Evolutionary conservation across 495 filamentous ascomycete species (phyloP).

Genomic region (Xylaria sp.): DNA sequence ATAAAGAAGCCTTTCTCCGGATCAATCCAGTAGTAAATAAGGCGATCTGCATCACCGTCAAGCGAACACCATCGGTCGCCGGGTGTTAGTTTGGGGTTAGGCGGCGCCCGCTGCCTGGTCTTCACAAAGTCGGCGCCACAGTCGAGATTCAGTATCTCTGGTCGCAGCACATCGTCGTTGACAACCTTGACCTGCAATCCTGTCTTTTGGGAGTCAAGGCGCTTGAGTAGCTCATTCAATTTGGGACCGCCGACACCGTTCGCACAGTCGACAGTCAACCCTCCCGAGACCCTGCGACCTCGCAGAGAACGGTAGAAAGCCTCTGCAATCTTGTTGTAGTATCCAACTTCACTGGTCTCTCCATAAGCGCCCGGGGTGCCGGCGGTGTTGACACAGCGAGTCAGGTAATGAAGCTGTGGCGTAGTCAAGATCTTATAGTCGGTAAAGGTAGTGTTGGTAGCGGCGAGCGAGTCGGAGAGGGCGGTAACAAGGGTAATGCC

Average conservation of each 20-base stretch:
- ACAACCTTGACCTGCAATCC: conserved; percentile 81
- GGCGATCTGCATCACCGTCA: conserved; percentile 93
- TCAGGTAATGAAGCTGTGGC: conserved; percentile 94
- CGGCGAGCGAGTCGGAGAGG: conserved; percentile 77
- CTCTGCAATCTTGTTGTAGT: conserved; percentile 87
- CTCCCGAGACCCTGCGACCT: conserved; percentile 70
- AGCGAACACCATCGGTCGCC: conserved; percentile 89
- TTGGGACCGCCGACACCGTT: conserved; percentile 97
- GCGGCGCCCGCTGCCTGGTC: conserved; percentile 90
- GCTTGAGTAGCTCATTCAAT: conserved; percentile 83
- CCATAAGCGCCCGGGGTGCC: conserved; percentile 84
- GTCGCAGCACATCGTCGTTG: conserved; percentile 89
- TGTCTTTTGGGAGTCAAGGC: conserved; percentile 70
- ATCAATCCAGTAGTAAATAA: conserved; percentile 95
- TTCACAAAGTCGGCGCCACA: conserved; percentile 98
- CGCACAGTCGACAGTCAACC: conserved; percentile 89
- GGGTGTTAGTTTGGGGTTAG: conserved; percentile 73
- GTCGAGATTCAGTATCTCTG: conserved; percentile 86
- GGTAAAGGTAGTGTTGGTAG: conserved; percentile 71
- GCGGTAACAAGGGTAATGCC: conserved; percentile 81
- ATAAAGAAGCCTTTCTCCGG: conserved; percentile 82
- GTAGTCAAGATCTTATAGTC: conserved; percentile 92
- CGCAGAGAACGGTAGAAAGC: conserved; percentile 84
- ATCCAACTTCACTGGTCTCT: conserved; percentile 84
- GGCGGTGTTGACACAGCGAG: conserved; percentile 91